Evolutionary conservation across 1,284 basidiomycete species (phyloP), one percentile per base, ranked within the genome.

Genomic region (Malassezia yamatoensis): DNA sequence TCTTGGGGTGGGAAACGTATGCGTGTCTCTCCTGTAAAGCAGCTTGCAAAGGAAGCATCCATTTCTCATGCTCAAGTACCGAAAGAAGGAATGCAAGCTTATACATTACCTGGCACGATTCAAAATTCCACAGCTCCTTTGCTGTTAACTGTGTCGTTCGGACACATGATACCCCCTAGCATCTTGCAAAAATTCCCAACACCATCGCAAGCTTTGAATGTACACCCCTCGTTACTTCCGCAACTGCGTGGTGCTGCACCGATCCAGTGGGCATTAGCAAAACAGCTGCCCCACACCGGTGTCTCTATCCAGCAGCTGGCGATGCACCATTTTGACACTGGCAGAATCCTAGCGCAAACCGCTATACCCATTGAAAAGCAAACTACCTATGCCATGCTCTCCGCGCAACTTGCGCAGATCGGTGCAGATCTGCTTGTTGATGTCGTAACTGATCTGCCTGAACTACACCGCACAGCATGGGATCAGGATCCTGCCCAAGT

Each of bases 181-280:
- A 77, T 90, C 42, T 81, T 94, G 3, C 68, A 78, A n/a, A 76
- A 79, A 29, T 94, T 94, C 66, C 77, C 76, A 0, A 45, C 60
- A 8, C 78, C 79, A 0, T 75, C 77, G 1, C 81, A 83, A 49
- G 78, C 85, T n/a, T 78, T 98, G 40, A 96, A 96, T 68, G 82
- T 96, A 4, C 93, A 98, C 68, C 90, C 91, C 0, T 93, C 89
- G 16, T 77, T 90, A 0, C 80, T 96, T 20, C 93, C 91, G 0
- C 76, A 80, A n/a, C 89, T 89, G 75, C 82, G 90, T 21, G 93
- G 93, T 0, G 84, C 93, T 0, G 88, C 90, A 1, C 93, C 91
- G 0, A 86, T 96, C 36, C 93, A 96, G 72, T 87, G 85, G 75
- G 81, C 86, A 0, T 79, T 98, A 37, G 58, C 67, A 10, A 40